These are phyloP conservation scores for Byssochlamys sp. DNA, from an alignment of 2,329 filamentous ascomycete species.

Conservation along the genomic window DNA sequence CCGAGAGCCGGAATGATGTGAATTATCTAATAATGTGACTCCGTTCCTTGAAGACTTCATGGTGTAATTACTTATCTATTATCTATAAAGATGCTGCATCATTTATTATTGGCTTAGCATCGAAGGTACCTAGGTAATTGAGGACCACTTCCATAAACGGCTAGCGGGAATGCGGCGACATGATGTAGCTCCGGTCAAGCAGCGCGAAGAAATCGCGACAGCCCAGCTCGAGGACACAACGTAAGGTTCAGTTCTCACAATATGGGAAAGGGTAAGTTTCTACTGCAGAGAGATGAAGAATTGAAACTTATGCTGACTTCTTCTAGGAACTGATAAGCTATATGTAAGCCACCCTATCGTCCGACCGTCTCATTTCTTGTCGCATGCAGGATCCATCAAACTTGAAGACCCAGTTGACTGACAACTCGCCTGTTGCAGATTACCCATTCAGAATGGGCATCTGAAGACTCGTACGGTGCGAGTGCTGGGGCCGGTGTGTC, in stretches of 20 bases:
- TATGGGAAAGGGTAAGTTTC: constrained; percentile 32
- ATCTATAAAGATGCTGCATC: too few species aligned
- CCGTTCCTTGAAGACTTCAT: not conserved
- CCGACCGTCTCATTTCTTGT: not conserved
- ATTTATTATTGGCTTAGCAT: too few species aligned
- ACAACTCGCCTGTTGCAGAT: constrained; percentile 45
- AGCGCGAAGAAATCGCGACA: not conserved
- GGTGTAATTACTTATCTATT: too few species aligned
- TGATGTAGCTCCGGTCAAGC: constrained; percentile 1
- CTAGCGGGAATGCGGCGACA: constrained; percentile 4
- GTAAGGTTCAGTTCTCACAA: not conserved
- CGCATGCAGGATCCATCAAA: not conserved
- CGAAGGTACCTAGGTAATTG: too few species aligned
- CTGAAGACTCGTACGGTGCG: constrained; percentile 76
- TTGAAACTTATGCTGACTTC: constrained; percentile 6
- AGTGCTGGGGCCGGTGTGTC: constrained; percentile 60
- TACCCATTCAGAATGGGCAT: constrained; percentile 96
- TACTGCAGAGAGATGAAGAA: not conserved
- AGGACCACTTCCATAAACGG: constrained; percentile 3
- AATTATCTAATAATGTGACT: not conserved
- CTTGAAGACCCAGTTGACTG: not conserved
- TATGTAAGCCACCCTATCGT: constrained; percentile 30
- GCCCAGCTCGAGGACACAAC: not conserved
- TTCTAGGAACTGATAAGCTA: constrained; percentile 40
- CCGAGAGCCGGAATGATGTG: not conserved